phyloP scores from a whole-genome alignment of 2,329 filamentous ascomycete genomes.

The Simplicillium sp. region DNA sequence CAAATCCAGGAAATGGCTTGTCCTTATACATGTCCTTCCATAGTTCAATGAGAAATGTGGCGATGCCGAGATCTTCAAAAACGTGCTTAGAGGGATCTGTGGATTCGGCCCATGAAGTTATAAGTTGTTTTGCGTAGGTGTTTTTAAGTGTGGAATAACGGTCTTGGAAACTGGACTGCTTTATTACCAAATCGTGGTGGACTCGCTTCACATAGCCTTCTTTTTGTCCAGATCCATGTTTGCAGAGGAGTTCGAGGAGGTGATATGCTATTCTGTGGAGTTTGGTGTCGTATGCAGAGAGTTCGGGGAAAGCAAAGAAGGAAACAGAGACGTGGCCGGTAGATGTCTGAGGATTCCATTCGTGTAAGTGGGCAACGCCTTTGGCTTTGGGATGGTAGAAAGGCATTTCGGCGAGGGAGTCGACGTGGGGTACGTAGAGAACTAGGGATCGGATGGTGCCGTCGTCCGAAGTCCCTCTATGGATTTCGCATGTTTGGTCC shows the following conservation, averaged over 20 bases:
- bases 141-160: slow-evolving; percentile 74
- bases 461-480: slow-evolving; percentile 26
- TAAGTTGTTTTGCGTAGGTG: slow-evolving; percentile 63
- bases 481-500: slow-evolving; percentile 76
- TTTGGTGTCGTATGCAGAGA: slow-evolving; percentile 26
- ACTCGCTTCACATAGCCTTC: slow-evolving; percentile 71
- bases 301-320: slow-evolving; percentile 41
- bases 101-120: slow-evolving; percentile 71
- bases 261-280: slow-evolving; percentile 59
- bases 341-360: slow-evolving; percentile 36
- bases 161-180: slow-evolving; percentile 69
- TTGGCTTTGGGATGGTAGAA: slow-evolving; percentile 80
- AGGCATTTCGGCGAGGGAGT: slow-evolving; percentile 54
- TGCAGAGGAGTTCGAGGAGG: slow-evolving; percentile 59
- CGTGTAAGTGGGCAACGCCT: slow-evolving; percentile 68
- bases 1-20: slow-evolving; percentile 68
- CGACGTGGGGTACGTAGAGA: slow-evolving; percentile 68
- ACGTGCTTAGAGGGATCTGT: slow-evolving; percentile 89
- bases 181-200: slow-evolving; percentile 72
- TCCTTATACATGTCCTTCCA: slow-evolving; percentile 74
- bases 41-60: slow-evolving; percentile 84
- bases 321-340: slow-evolving; percentile 49
- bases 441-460: slow-evolving; percentile 32
- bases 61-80: slow-evolving; percentile 87
- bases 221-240: slow-evolving; percentile 58